Conservation (phyloP, 768 basidiomycete genomes). For the Amanita subjunquillea region DNA sequence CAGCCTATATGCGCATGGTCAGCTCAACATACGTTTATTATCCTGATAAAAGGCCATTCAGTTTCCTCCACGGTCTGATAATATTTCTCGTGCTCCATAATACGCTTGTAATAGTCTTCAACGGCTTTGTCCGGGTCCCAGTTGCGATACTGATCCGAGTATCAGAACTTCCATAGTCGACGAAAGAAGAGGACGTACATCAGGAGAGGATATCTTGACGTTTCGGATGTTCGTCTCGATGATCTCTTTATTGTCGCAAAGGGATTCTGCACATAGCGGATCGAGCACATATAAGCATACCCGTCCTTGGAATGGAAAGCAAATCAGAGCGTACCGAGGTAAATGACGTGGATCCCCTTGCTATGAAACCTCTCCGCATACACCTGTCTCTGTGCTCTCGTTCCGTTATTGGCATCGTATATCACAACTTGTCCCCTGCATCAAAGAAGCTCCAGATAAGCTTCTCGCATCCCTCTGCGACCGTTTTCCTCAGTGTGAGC, state of each 20-base stretch:
- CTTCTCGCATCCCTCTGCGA: conserved; percentile 80
- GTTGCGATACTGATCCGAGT: conserved; percentile 58
- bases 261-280: conserved; percentile 47
- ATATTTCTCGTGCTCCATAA: conserved; percentile 73
- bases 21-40: conserved; percentile 64
- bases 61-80: conserved; percentile 91
- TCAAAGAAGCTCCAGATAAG: conserved; percentile 85
- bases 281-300: too few species aligned
- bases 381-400: conserved; percentile 49
- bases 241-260: conserved; percentile 87
- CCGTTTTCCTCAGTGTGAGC: conserved; percentile 57
- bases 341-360: conserved; percentile 83
- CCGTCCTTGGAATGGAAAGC: too few species aligned
- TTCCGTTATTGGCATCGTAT: conserved; percentile 97
- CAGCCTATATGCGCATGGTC: conserved; percentile 7
- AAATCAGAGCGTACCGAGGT: conserved; percentile 57
- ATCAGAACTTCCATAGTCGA: neutral
- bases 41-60: conserved; percentile 89
- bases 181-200: conserved; percentile 43
- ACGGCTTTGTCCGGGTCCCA: conserved; percentile 94
- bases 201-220: conserved; percentile 97
- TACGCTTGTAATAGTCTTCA: conserved; percentile 85
- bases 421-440: conserved; percentile 92
- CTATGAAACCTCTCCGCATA: conserved; percentile 82
- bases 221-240: conserved; percentile 91